A percentile compares a stretch with the other conserved stretches of the same genome.
Conservation (phyloP, 1,284 basidiomycete genomes). For the Ganoderma boninense region DNA sequence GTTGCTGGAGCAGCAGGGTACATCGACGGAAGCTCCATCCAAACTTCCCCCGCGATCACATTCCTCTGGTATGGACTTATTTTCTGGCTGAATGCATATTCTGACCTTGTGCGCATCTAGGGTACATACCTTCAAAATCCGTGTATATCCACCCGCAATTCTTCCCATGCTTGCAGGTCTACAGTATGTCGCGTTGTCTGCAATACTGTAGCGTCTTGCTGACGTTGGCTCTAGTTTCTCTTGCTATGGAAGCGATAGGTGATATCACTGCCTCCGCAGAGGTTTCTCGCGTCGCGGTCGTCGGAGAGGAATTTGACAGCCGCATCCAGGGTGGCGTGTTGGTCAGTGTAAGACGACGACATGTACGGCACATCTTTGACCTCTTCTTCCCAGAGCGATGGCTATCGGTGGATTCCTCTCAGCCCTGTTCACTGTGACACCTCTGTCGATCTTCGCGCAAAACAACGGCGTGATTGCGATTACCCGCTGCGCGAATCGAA, state of each 20-base stretch:
- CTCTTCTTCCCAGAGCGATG: constrained; percentile 61
- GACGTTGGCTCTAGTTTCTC: constrained; percentile 57
- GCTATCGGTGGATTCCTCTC: constrained; percentile 78
- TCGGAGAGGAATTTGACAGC: constrained; percentile 78
- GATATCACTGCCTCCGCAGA: constrained; percentile 89
- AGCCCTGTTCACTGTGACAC: constrained; percentile 83
- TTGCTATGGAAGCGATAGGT: constrained; percentile 87
- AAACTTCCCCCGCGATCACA: constrained; percentile 75
- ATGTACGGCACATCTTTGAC: not conserved
- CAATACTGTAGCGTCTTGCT: constrained; percentile 2
- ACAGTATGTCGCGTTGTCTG: constrained; percentile 38
- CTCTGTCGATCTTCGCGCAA: constrained; percentile 84
- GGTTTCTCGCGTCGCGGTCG: constrained; percentile 75
- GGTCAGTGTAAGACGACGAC: constrained; percentile 47
- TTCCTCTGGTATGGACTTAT: constrained; percentile 68
- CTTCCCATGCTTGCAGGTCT: constrained; percentile 86
- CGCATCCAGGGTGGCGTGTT: constrained; percentile 88
- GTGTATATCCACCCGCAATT: constrained; percentile 84
- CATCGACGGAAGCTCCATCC: constrained; percentile 70
- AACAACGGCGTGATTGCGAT: constrained; percentile 86
- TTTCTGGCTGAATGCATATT: not conserved
- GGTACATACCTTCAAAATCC: constrained; percentile 83
- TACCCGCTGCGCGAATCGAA: constrained; percentile 79
- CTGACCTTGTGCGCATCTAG: constrained; percentile 42
- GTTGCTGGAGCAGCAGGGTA: constrained; percentile 82